Percentiles rank a stretch among this genome's conserved stretches.
phyloP scores from a whole-genome alignment of 495 filamentous ascomycete species.

The Bacidia rubella region DNA sequence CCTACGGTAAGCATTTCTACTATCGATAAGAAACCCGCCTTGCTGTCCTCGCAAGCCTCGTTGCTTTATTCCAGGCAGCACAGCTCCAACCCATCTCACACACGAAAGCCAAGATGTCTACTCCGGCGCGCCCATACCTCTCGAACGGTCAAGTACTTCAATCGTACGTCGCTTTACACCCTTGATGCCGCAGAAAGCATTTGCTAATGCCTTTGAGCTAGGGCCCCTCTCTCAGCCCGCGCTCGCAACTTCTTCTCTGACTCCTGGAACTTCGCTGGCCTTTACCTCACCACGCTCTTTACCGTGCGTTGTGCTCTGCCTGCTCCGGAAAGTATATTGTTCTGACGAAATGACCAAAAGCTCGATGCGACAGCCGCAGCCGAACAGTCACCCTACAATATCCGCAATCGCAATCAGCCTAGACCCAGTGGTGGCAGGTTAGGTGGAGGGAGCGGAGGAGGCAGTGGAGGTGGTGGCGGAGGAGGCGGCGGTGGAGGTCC shows the following conservation, averaged over 20 bases:
- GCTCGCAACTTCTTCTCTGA: constrained; percentile 14
- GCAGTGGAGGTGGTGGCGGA: constrained; percentile 10
- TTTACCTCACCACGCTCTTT: constrained; percentile 21
- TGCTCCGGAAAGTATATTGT: too few species aligned
- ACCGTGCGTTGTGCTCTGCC: constrained; percentile 10
- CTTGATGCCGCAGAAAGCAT: too few species aligned
- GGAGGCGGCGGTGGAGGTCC: constrained; percentile 11
- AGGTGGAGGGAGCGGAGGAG: constrained; percentile 13
- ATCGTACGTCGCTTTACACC: constrained; percentile 5
- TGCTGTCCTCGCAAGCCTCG: neutral
- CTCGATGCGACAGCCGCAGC: constrained; percentile 22
- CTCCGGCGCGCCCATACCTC: constrained; percentile 17
- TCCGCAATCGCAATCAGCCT: constrained; percentile 11
- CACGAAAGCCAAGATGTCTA: constrained; percentile 10
- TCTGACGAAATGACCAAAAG: constrained; percentile 6
- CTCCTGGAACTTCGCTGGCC: constrained; percentile 17
- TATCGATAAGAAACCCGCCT: neutral
- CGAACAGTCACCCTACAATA: constrained; percentile 15
- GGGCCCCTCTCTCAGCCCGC: constrained; percentile 21
- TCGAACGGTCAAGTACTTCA: constrained; percentile 20
- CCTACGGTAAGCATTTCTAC: too few species aligned
- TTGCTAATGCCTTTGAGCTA: too few species aligned
- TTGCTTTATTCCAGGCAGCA: too few species aligned
- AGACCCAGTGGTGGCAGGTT: constrained; percentile 1
- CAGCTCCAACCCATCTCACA: neutral